phyloP scores from a whole-genome alignment of 345 rosid species.

The Ricinus communis region DNA sequence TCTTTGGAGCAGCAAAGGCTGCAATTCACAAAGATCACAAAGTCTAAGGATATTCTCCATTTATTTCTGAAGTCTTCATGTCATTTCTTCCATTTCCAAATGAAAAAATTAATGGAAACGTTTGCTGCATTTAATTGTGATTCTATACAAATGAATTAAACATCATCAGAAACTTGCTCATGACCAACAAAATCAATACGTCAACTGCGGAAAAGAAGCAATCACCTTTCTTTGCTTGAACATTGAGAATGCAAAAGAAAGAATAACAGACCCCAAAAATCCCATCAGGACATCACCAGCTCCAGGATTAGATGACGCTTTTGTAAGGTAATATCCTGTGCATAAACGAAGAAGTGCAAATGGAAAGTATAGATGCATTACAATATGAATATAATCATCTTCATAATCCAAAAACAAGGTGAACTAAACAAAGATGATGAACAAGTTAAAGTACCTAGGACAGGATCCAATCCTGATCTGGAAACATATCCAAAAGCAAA shows the following conservation, averaged over 20 bases:
- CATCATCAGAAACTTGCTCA: too few relatives aligned
- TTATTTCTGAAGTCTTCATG: too few relatives aligned
- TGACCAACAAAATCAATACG: neutral
- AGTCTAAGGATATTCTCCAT: too few relatives aligned
- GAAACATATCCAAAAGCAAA: constrained; percentile 81
- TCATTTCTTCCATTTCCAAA: too few relatives aligned
- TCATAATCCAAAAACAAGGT: neutral
- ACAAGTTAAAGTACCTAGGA: constrained; percentile 54
- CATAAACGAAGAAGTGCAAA: constrained; percentile 6
- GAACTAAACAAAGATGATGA: neutral
- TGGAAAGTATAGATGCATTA: neutral
- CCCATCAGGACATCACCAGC: constrained; percentile 97
- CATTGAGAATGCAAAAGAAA: constrained; percentile 95
- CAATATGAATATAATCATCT: too few relatives aligned
- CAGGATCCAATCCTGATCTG: constrained; percentile 70
- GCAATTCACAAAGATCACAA: too few relatives aligned
- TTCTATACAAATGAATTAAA: too few relatives aligned
- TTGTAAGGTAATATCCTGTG: constrained; percentile 82
- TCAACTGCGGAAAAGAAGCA: neutral
- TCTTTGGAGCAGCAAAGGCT: too few relatives aligned
- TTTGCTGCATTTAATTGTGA: too few relatives aligned
- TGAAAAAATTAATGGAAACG: too few relatives aligned
- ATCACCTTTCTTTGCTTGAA: constrained; percentile 91
- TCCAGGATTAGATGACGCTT: constrained; percentile 75
- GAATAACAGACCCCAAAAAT: constrained; percentile 89